Base-by-base conservation (phyloP, 2,329 filamentous ascomycete genomes). In the Curvularia spicifera region DNA sequence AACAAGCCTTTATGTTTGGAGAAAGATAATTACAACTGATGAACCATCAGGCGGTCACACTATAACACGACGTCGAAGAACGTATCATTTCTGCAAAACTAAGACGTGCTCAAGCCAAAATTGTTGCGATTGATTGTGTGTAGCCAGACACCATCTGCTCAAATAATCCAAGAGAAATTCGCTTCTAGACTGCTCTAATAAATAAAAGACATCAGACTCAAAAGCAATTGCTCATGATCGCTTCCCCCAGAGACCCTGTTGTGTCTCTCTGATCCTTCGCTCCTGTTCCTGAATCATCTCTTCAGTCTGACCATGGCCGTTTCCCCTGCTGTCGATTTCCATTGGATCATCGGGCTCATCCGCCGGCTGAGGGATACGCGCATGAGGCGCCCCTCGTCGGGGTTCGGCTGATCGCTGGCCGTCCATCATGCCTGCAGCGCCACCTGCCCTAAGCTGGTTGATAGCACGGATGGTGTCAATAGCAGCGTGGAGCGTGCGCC, bases 391-490 rank as follows among this genome's bases (percentile, higher is more conserved):
- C n/a, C 68, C 72, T 37, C 72, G 65, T 54, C 71, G 65, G 26
- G 87, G 86, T 64, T 87, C 84, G 50, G 82, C 78, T 44, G 82
- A 84, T 73, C 83, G 80, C 4, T 82, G 82, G 5, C 85, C 86
- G 56, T 88, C 85, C 84, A 86, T 86, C 81, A 87, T 86, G 4
- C 76, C 79, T 39, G 85, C 80, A 2, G 76, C 80, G 29, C 84
- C 84, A 28, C 85, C 86, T 40, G 87, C 86, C 60, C 87, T 80
- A 13, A 89, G 76, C 73, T 89, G 88, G 70, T 89, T 89, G 73
- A 89, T 89, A 2, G 87, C 87, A 24, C 87, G 81, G 31, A 89
- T 87, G 0, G 87, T 89, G 72, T 89, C 87, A 66, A 89, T 89
- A 15, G 87, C 87, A 56, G 87, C 87, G 74, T 89, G 87, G 35